Evolutionary conservation across 1,139 yeast genomes (phyloP).

Genomic region (Geotrichum bryndzae): DNA sequence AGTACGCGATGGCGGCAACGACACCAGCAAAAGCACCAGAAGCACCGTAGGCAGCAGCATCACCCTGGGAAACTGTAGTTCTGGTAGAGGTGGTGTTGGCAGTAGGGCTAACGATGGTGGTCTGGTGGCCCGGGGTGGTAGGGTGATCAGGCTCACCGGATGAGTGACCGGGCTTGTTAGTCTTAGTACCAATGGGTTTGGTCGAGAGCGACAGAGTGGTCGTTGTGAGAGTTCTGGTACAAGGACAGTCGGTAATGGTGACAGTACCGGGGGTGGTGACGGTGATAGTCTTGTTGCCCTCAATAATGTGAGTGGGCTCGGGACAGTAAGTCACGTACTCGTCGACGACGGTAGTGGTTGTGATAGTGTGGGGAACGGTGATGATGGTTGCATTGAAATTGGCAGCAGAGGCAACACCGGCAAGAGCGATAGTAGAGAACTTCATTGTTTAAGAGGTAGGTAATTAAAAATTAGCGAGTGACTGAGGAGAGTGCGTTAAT

Average conservation of each 20-base stretch:
- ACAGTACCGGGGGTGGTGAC: neutral
- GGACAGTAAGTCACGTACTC: neutral
- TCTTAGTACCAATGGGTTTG: neutral
- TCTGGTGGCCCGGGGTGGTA: too few species aligned
- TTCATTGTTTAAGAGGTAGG: conserved; percentile 5
- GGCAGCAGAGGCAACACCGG: conserved; percentile 3
- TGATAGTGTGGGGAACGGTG: neutral
- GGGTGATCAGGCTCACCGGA: neutral
- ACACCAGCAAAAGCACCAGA: conserved; percentile 36
- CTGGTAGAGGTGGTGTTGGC: neutral
- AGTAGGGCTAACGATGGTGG: conserved; percentile 4
- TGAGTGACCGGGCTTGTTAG: neutral
- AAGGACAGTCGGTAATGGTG: conserved; percentile 1
- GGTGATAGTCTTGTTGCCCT: conserved; percentile 3
- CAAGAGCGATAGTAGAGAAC: conserved; percentile 3
- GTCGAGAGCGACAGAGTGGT: neutral
- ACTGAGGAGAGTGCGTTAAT: neutral
- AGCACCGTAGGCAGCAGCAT: conserved; percentile 28
- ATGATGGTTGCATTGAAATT: neutral
- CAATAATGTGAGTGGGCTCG: neutral
- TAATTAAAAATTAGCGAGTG: conserved; percentile 3
- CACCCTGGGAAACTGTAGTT: conserved; percentile 14
- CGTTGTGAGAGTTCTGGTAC: neutral
- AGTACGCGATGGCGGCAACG: conserved; percentile 36
- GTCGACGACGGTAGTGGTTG: neutral